phyloP scores from a whole-genome alignment of 345 rosid genomes.

The Brassica nigra region DNA sequence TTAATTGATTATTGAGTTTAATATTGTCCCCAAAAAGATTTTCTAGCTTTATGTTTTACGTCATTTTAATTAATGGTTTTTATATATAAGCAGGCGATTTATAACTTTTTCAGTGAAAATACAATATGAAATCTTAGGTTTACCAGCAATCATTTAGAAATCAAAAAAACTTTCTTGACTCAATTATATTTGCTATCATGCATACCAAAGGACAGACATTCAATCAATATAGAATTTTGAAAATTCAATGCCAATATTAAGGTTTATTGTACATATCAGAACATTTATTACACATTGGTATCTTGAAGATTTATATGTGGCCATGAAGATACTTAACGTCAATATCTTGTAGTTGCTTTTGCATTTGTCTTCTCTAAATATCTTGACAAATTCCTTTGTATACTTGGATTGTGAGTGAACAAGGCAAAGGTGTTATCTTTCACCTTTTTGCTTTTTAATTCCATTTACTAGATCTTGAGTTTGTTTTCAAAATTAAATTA shows the following conservation, averaged over 20 bases:
- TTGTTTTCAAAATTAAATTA: too few relatives aligned
- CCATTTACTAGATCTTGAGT: background rate
- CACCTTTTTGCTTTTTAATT: background rate
- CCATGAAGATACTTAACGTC: constrained; percentile 14
- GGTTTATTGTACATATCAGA: constrained; percentile 9
- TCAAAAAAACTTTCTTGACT: background rate
- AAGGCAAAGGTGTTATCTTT: background rate
- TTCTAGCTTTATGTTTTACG: background rate
- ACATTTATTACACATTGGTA: constrained; percentile 11
- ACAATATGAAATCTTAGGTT: background rate
- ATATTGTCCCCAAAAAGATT: background rate
- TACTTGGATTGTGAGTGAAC: constrained; percentile 12
- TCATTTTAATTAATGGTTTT: background rate
- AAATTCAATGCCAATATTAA: background rate
- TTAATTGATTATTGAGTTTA: background rate
- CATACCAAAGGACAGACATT: background rate
- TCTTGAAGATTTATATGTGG: constrained; percentile 18
- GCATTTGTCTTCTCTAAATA: constrained; percentile 5
- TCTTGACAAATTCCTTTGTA: background rate
- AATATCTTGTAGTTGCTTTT: constrained; percentile 22
- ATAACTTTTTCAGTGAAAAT: background rate
- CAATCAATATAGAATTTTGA: background rate
- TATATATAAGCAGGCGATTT: background rate
- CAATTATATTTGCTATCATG: background rate
- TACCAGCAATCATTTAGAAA: background rate